Base-by-base conservation (phyloP, 345 rosid genomes). In the Reutealis trisperma region DNA sequence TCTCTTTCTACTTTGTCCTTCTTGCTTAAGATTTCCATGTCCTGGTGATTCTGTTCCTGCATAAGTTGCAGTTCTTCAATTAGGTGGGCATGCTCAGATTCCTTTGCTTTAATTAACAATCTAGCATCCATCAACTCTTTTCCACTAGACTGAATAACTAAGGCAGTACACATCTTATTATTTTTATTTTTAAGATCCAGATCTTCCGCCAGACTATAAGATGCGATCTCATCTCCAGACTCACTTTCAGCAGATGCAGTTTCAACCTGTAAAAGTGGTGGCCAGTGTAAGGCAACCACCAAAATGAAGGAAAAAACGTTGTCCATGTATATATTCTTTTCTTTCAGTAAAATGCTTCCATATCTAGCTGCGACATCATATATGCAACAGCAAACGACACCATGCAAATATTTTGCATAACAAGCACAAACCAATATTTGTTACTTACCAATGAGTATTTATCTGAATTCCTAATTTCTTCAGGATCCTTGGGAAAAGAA, bases 391-490 rank as follows among this genome's bases (percentile, higher is more conserved):
- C 19, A 70, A 78, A 63, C 66, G 59, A 71, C 63, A 63, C 15
- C 37, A 68, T 41, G 34, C 10, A 76, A 25, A 57, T 47, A 62
- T 69, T 42, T 73, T 69, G 54, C 42, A 72, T 67, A 55, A 30
- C 45, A 63, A 69, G 63, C 54, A 73, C 5, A 34, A 70, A 77
- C 69, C 45, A 37, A 30, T 58, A 73, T 30, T 67, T 58, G 24
- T 71, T 71, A 74, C 92, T 81, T 70, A 91, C 94, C 86, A 78
- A 34, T 80, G 86, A 87, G 85, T 73, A 68, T 75, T 79, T 80
- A 79, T 83, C 83, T 52, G 74, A 68, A 74, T 84, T 89, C 76
- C 82, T 82, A 49, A 77, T 75, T 77, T 85, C 86, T 77, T 82
- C 86, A 68, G 75, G 64, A 81, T 85, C 87, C 77, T 77, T 85